Evolutionary conservation across 768 basidiomycete species (phyloP), one percentile per base, ranked within the genome.

Genomic region (Calocybe cyanea): DNA sequence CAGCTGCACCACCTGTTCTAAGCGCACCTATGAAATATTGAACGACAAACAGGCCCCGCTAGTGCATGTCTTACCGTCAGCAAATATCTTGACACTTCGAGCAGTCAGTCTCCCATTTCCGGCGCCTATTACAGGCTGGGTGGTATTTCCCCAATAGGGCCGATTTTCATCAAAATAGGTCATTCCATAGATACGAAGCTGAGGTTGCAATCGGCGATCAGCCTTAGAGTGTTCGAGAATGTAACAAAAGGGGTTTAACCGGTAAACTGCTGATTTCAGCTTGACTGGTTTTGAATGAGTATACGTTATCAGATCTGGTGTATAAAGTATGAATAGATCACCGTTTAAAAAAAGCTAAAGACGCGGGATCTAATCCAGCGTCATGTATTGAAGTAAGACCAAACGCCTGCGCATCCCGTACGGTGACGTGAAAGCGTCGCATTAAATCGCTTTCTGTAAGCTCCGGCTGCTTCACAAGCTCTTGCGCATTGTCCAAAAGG

Each of bases 381-480:
- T 96, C 93, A 58, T 94, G 92, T 31, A 96, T 78, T 1, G 85
- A 79, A 0, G 91, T 92, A 46, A 96, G 61, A 4, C 93, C 93
- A 43, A 73, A 65, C 2, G 76, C 66, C 38, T 90, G 71, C 8
- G 85, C 88, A 57, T 92, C 81, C 32, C 70, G 65, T 17, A 87
- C 77, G 6, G 88, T 76, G 28, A 73, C 66, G 35, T 72, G 67
- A 61, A 85, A 93, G 18, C 71, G 73, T 55, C 75, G 72, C 45
- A 77, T 56, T 35, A 91, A 70, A 51, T 87, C 81, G 21, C 63
- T 67, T 55, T 87, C 77, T 0, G 83, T 85, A 45, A 80, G 72
- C 17, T 73, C 64, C 0, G 88, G 87, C 45, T 76, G 77, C 43
- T 69, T 72, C 28, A 92, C 67, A 25, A 92, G 65, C 17, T 82